Percentiles rank a stretch among this genome's conserved stretches.
Conservation (phyloP, 2,329 filamentous ascomycete species). For the Penicillium sp. region DNA sequence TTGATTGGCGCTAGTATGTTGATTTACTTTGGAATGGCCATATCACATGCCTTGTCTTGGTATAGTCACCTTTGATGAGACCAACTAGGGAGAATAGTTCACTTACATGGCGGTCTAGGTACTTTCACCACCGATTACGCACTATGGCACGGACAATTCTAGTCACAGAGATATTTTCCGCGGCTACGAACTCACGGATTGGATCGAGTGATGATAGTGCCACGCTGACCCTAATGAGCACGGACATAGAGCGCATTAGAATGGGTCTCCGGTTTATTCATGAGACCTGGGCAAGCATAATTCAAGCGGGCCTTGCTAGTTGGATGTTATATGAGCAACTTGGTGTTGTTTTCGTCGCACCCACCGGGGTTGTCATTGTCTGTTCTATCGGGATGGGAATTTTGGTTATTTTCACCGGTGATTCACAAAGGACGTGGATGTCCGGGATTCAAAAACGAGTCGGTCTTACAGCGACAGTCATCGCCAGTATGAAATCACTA, state of each 20-base stretch:
- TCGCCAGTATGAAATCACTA: slow-evolving; percentile 41
- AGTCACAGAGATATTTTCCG: neutral
- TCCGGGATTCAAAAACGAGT: slow-evolving; percentile 25
- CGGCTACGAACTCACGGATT: neutral
- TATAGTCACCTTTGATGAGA: slow-evolving; percentile 20
- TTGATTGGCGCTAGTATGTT: slow-evolving; percentile 23
- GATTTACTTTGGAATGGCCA: slow-evolving; percentile 15
- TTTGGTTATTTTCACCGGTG: slow-evolving; percentile 24
- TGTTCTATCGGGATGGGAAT: slow-evolving; percentile 22
- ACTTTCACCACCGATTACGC: neutral
- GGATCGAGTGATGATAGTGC: neutral
- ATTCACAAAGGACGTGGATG: slow-evolving; percentile 20
- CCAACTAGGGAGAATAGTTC: neutral
- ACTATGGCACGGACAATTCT: neutral
- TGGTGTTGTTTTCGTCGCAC: slow-evolving; percentile 5
- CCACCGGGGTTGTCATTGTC: slow-evolving; percentile 5
- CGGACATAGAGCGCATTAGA: neutral
- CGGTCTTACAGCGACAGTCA: slow-evolving; percentile 29
- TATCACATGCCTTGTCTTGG: slow-evolving; percentile 15
- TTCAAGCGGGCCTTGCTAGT: slow-evolving; percentile 4
- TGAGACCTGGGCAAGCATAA: slow-evolving; percentile 15
- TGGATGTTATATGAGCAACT: slow-evolving; percentile 13
- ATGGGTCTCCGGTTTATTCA: slow-evolving; percentile 11
- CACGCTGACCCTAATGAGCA: neutral
- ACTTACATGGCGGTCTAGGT: neutral